Conservation (phyloP, 768 basidiomycete genomes). For the Leccinum variicolor region DNA sequence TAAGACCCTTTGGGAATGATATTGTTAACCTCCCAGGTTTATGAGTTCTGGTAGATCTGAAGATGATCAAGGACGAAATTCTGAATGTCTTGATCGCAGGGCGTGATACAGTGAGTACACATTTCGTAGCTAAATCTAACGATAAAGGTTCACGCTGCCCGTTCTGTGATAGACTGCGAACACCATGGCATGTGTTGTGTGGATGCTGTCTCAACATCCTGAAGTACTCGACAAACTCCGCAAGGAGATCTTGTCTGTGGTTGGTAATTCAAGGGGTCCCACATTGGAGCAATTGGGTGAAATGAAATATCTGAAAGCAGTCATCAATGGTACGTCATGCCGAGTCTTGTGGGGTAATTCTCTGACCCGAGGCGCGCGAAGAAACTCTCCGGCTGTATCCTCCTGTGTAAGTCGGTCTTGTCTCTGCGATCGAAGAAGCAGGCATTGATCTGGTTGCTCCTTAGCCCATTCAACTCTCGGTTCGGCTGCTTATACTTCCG, state of each 20-base stretch:
- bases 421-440: background rate
- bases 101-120: background rate
- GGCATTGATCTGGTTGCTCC: slow-evolving; percentile 1
- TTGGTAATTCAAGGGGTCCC: slow-evolving; percentile 27
- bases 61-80: background rate
- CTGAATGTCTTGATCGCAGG: background rate
- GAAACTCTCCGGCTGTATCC: slow-evolving; percentile 32
- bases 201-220: slow-evolving; percentile 30
- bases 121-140: background rate
- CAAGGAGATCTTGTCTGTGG: slow-evolving; percentile 26
- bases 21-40: background rate
- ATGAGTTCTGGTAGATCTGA: background rate
- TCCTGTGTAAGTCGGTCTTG: slow-evolving; percentile 26
- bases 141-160: background rate
- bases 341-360: background rate
- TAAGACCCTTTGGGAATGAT: background rate
- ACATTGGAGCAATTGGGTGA: slow-evolving; percentile 31
- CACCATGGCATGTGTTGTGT: slow-evolving; percentile 29
- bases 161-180: slow-evolving; percentile 25
- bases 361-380: slow-evolving; percentile 7
- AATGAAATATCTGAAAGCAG: slow-evolving; percentile 41
- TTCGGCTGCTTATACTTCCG: background rate
- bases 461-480: slow-evolving; percentile 27
- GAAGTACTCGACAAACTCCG: slow-evolving; percentile 28
- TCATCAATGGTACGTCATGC: slow-evolving; percentile 31